Base-by-base conservation (phyloP, 2,329 filamentous ascomycete genomes). In the Orbilia ellipsospora region DNA sequence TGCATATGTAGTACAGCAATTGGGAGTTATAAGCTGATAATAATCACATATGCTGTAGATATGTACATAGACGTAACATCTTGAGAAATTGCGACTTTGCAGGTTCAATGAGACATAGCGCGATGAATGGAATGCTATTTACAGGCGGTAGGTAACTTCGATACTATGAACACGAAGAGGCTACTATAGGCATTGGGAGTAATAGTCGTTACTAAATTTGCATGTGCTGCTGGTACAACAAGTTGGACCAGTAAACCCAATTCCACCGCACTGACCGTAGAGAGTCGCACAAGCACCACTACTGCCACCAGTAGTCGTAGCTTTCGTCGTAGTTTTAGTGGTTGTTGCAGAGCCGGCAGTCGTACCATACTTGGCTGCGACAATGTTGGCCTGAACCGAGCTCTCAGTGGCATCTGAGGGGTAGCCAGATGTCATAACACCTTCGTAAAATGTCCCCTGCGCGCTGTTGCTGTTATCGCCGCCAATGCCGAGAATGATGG, bases 401-500 rank as follows among this genome's bases (percentile, higher is more conserved):
- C 85, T 84, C 80, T 90, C 88, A 1, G 85, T 87, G 10, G 83
- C 84, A 77, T 90, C 88, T 1, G 86, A 84, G 0, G 88, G 88
- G 78, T 89, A 90, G 0, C 88, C 87, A 0, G 83, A 81, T 13
- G 88, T 90, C 87, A 90, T 88, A 23, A 86, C 88, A 23, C 88
- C 88, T 81, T 90, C 88, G 80, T 90, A 88, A 79, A 88, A 89
- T 0, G 88, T 90, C 26, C 88, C 88, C 79, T 89, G 87, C 0
- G 84, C 88, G 55, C 86, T 79, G 78, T 83, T 82, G 79, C 87
- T 88, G 82, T 89, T 90, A 78, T 90, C 89, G 6, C 89, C 89
- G n/a, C 89, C 89, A 64, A 90, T 89, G n/a, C 89, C 88, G n/a
- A 90, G 87, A 70, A 90, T 85, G 52, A 90, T 88, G 67, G 88